These are phyloP conservation scores for Tetrahymena malaccensis DNA, from an alignment of 73 alveolate species.

Conservation along the genomic window DNA sequence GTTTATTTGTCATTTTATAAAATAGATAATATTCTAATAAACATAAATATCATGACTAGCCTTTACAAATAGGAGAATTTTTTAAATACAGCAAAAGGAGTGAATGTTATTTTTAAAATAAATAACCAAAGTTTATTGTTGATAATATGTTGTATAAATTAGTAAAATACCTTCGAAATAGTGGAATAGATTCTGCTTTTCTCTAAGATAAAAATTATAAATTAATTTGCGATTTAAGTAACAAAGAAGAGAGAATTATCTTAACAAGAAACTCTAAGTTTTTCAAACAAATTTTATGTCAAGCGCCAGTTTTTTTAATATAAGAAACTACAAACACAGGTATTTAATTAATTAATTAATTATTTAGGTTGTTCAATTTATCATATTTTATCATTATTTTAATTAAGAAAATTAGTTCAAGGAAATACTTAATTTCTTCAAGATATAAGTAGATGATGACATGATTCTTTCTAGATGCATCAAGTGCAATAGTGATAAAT, in stretches of 20 bases:
- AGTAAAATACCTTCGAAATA: slow-evolving; percentile 15
- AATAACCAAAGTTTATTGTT: slow-evolving; percentile 11
- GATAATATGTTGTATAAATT: slow-evolving; percentile 27
- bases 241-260: slow-evolving; percentile 14
- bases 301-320: neutral
- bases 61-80: neutral
- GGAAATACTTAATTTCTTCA: slow-evolving; percentile 2
- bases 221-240: neutral
- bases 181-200: slow-evolving; percentile 31
- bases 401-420: slow-evolving; percentile 17
- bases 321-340: neutral
- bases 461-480: slow-evolving; percentile 13
- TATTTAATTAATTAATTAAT: neutral
- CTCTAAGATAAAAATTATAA: slow-evolving; percentile 6
- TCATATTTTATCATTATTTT: neutral
- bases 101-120: neutral
- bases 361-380: too few species aligned
- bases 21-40: neutral
- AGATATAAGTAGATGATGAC: neutral
- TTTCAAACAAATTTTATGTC: neutral
- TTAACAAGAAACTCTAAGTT: slow-evolving; percentile 28
- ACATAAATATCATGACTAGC: neutral
- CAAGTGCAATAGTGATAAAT: slow-evolving; percentile 23
- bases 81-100: neutral
- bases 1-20: too few species aligned